Conservation (phyloP, 2,329 filamentous ascomycete species). For the Exophiala mesophila region DNA sequence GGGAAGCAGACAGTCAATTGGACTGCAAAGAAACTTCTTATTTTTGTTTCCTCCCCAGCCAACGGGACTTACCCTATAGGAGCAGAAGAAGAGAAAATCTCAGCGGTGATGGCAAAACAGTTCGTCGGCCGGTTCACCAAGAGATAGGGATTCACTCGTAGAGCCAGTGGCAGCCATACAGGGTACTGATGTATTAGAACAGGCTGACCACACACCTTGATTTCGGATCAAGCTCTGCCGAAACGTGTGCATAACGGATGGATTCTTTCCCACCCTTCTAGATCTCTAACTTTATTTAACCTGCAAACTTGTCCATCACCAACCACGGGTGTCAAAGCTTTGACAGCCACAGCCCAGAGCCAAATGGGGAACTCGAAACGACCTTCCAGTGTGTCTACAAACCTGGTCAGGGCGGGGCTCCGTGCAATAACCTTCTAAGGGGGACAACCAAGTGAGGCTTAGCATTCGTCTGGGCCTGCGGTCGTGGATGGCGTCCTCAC, state of each 20-base stretch:
- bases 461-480: neutral
- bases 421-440: neutral
- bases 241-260: neutral
- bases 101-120: neutral
- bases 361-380: neutral
- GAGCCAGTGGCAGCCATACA: too few species aligned
- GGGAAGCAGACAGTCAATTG: neutral
- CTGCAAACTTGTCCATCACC: neutral
- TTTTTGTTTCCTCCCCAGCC: neutral
- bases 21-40: neutral
- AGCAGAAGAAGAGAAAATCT: slow-evolving; percentile 1
- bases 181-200: neutral
- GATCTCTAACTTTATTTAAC: neutral
- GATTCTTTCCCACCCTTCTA: neutral
- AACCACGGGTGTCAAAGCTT: neutral
- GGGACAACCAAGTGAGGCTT: neutral
- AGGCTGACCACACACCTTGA: neutral
- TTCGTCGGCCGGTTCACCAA: neutral
- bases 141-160: neutral
- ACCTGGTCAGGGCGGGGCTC: neutral
- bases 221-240: neutral
- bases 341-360: neutral
- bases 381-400: neutral
- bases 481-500: neutral
- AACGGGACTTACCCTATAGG: neutral